Conservation (phyloP, 495 filamentous ascomycete genomes). For the Neurospora sp. region DNA sequence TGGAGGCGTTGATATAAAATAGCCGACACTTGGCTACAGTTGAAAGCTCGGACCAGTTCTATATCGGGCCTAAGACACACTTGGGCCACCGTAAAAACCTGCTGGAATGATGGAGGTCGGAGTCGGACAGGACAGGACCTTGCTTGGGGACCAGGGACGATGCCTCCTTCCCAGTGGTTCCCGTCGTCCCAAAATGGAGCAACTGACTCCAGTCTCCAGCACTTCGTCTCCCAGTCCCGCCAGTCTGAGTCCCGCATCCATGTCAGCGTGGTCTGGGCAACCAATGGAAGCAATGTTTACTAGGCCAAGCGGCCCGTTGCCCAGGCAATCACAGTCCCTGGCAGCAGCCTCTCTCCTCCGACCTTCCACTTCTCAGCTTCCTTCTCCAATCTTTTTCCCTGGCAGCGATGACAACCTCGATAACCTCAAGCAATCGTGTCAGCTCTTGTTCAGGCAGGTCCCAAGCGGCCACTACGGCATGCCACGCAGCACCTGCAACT, state of each 20-base stretch:
- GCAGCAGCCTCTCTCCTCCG: background rate
- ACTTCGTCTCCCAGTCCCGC: background rate
- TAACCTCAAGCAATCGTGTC: background rate
- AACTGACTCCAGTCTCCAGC: background rate
- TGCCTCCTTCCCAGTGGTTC: background rate
- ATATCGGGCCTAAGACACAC: too few species aligned
- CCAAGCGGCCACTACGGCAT: background rate
- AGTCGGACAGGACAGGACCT: background rate
- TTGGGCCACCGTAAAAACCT: too few species aligned
- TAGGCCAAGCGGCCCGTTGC: conserved; percentile 5
- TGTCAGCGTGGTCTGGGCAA: background rate
- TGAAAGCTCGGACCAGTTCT: too few species aligned
- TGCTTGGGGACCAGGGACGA: background rate
- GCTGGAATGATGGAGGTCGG: background rate
- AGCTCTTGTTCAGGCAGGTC: background rate
- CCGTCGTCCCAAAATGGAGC: background rate
- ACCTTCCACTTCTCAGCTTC: background rate
- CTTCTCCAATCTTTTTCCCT: background rate
- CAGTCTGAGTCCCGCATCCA: background rate
- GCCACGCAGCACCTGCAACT: background rate
- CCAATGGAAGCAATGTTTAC: conserved; percentile 12
- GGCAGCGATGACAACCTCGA: background rate
- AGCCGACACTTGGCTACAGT: too few species aligned
- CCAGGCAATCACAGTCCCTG: conserved; percentile 2
- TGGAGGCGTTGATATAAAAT: too few species aligned